phyloP scores from a whole-genome alignment of 345 rosid genomes.

The Arabis hirsuta region DNA sequence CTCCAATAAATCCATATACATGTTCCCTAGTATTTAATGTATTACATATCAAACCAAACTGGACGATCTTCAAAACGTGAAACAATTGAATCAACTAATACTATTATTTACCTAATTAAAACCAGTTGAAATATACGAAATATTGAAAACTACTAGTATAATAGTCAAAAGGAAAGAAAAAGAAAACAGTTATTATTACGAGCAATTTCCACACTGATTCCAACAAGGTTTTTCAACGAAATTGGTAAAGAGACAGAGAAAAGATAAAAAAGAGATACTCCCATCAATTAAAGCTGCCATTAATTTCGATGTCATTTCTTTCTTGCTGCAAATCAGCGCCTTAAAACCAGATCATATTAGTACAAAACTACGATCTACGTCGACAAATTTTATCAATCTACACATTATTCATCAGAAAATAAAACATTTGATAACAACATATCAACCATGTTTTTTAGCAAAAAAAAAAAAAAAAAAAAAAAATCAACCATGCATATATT shows the following conservation, averaged over 20 bases:
- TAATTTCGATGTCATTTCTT: slow-evolving; percentile 19
- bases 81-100: neutral
- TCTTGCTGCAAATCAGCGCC: slow-evolving; percentile 6
- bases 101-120: neutral
- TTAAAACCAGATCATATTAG: slow-evolving; percentile 10
- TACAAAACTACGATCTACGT: neutral
- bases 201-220: slow-evolving; percentile 33
- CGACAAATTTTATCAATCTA: neutral
- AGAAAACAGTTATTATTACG: neutral
- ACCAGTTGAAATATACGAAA: neutral
- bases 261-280: neutral
- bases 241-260: slow-evolving; percentile 20
- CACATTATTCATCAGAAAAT: slow-evolving; percentile 23
- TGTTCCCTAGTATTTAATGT: too few relatives aligned
- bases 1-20: neutral
- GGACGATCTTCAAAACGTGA: neutral
- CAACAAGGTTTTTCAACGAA: slow-evolving; percentile 33
- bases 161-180: slow-evolving; percentile 24
- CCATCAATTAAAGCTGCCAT: slow-evolving; percentile 30
- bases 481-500: neutral
- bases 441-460: neutral
- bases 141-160: neutral
- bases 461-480: too few relatives aligned
- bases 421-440: neutral
- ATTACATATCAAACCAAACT: neutral